Evolutionary conservation across 768 basidiomycete species (phyloP).

Genomic region (Lentinula aciculospora): DNA sequence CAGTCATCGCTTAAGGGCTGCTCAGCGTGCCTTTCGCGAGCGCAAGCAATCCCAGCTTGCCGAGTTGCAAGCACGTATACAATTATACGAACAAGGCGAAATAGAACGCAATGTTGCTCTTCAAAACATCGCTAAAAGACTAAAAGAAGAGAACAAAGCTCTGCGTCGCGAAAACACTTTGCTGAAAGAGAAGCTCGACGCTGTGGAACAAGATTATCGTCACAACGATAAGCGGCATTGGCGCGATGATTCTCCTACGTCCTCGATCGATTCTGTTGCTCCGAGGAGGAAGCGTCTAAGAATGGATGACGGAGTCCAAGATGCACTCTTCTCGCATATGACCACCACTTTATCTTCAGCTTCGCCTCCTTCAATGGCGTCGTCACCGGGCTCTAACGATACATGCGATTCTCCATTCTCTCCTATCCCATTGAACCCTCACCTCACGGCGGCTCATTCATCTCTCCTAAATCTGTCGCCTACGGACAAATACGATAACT

Average conservation of each 20-base stretch:
- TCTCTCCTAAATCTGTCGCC: constrained; percentile 26
- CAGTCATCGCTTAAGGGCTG: constrained; percentile 44
- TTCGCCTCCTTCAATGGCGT: constrained; percentile 44
- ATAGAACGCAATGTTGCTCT: constrained; percentile 82
- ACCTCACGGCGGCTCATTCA: constrained; percentile 15
- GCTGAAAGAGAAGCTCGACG: constrained; percentile 47
- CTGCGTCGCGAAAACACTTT: constrained; percentile 62
- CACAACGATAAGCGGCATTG: constrained; percentile 51
- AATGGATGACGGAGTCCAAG: constrained; percentile 23
- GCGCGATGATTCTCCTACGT: constrained; percentile 43
- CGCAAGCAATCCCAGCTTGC: constrained; percentile 85
- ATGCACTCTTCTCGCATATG: constrained; percentile 24
- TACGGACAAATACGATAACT: constrained; percentile 20
- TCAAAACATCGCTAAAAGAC: constrained; percentile 74
- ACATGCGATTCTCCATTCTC: constrained; percentile 28
- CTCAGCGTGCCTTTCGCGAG: constrained; percentile 86
- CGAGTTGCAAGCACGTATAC: constrained; percentile 80
- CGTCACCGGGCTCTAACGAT: constrained; percentile 41
- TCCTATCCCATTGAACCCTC: constrained; percentile 26
- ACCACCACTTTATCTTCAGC: constrained; percentile 31
- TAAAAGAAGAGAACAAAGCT: constrained; percentile 82
- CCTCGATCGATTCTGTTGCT: constrained; percentile 21
- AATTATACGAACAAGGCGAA: constrained; percentile 86
- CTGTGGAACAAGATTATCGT: constrained; percentile 30
- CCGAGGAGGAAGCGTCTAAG: constrained; percentile 27